Conservation (phyloP, 108 stramenopile genomes). For the Aurantiochytrium sp. region DNA sequence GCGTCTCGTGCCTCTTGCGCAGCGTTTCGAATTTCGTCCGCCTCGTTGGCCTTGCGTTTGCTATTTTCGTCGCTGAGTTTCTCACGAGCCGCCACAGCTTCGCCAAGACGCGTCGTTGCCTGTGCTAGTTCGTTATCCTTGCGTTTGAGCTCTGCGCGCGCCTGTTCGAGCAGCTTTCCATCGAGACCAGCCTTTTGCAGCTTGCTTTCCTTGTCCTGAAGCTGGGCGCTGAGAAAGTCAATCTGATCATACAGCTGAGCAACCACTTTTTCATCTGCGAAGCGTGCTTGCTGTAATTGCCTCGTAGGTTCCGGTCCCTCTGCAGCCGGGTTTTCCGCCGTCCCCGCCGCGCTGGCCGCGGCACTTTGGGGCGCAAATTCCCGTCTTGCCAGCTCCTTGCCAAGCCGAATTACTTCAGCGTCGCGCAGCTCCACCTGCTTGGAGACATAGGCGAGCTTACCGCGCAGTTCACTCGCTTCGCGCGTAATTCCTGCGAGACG, state of each 20-base stretch:
- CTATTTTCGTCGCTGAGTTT: neutral
- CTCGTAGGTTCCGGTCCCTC: neutral
- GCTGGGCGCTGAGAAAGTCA: neutral
- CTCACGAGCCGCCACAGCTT: neutral
- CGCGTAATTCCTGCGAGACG: neutral
- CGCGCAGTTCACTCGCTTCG: neutral
- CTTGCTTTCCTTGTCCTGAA: conserved; percentile 5
- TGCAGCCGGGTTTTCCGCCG: neutral
- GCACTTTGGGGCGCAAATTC: neutral
- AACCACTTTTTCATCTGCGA: neutral
- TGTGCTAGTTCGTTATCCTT: neutral
- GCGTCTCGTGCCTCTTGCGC: neutral
- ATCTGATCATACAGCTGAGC: conserved; percentile 12
- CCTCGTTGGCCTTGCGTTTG: neutral
- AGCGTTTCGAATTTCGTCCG: neutral
- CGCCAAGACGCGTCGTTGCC: neutral
- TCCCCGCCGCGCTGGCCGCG: neutral
- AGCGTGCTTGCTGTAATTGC: neutral
- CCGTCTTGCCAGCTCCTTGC: neutral
- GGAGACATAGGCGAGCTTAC: neutral
- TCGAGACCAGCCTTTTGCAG: neutral
- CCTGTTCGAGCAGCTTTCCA: neutral
- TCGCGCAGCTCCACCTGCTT: neutral
- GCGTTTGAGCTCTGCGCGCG: neutral
- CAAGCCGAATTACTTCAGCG: neutral